Evolutionary conservation across 1,284 basidiomycete species (phyloP).

Genomic region (Apiotrichum porosum): DNA sequence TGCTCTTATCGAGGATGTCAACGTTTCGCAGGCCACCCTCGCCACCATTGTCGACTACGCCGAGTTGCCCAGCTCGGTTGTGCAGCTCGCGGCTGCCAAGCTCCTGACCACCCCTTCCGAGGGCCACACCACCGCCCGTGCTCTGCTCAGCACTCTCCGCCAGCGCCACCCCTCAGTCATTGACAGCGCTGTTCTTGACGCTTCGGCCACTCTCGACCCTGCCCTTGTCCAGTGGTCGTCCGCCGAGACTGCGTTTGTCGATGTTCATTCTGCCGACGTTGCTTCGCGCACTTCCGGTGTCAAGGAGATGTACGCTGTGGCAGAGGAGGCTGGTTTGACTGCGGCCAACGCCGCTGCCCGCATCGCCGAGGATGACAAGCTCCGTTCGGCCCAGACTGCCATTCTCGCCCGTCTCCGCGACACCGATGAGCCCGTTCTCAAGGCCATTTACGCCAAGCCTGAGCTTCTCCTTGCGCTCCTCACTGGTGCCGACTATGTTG

Average conservation of each 20-base stretch:
- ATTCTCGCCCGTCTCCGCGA: conserved; percentile 63
- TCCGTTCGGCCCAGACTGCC: conserved; percentile 33
- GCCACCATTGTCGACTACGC: conserved; percentile 27
- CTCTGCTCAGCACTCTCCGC: conserved; percentile 31
- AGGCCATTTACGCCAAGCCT: conserved; percentile 60
- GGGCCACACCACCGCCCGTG: conserved; percentile 19
- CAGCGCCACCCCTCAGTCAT: conserved; percentile 42
- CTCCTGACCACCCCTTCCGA: conserved; percentile 22
- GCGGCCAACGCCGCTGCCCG: conserved; percentile 10
- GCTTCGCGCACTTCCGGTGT: conserved; percentile 45
- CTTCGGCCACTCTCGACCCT: conserved; percentile 15
- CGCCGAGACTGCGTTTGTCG: conserved; percentile 36
- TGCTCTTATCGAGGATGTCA: conserved; percentile 21
- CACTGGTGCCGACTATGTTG: conserved; percentile 51
- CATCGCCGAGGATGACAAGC: conserved; percentile 17
- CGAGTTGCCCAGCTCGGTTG: conserved; percentile 24
- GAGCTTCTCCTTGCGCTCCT: conserved; percentile 53
- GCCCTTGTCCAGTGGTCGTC: conserved; percentile 16
- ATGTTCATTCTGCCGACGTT: conserved; percentile 46
- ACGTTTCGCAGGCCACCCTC: conserved; percentile 19
- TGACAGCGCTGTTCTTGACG: conserved; percentile 27
- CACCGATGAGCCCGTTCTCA: conserved; percentile 57
- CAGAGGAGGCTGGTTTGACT: conserved; percentile 9
- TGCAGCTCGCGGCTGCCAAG: conserved; percentile 22
- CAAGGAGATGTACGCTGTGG: conserved; percentile 33